Evolutionary conservation across 2,329 filamentous ascomycete genomes (phyloP), one percentile per base, ranked within the genome.

Genomic region (Sclerotinia sclerotiorum): DNA sequence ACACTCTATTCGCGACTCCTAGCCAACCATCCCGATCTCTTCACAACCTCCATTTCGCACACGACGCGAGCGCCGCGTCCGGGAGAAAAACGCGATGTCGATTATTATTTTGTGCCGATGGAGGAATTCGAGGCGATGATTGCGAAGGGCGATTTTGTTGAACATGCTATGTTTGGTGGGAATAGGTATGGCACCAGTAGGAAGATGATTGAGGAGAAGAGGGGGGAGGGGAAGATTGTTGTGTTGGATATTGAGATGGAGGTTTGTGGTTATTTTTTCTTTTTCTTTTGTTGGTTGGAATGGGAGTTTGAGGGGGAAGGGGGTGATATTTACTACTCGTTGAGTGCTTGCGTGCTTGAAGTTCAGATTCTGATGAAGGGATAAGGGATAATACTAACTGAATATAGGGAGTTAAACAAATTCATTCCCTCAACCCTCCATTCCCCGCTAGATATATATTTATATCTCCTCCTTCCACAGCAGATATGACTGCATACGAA

Each of bases 181-280:
- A 97, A 97, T 81, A 83, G 87, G 76, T 97, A 97, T 81, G 94
- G 94, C 68, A 97, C 93, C 6, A 92, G 88, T 78, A 88, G 92
- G 76, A 84, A 85, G 79, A 92, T 92, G 39, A 92, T 97, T 71
- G 66, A 68, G 66, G 87, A 92, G 76, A 88, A 94, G 78, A 85
- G 85, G 2, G 85, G 87, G 70, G 87, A 89, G 80, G 90, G 88
- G 24, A 85, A 84, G 76, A 87, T 93, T 54, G 94, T 94, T 70
- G 88, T 97, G 60, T 82, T 97, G 73, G 94, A 98, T 79, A 98
- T 97, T 77, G 94, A 97, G 84, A 97, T 97, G 92, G 93, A 97
- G 87, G 89, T 90, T 78, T 46, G 81, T 72, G 44, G 60, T 56
- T 56, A 15, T 0, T 21, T 8, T 60, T 46, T 5, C 5, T 35